A percentile compares a stretch with the other conserved stretches of the same genome.
These are phyloP conservation scores for Amyloporia xantha DNA, from an alignment of 768 basidiomycete genomes.

Conservation along the genomic window DNA sequence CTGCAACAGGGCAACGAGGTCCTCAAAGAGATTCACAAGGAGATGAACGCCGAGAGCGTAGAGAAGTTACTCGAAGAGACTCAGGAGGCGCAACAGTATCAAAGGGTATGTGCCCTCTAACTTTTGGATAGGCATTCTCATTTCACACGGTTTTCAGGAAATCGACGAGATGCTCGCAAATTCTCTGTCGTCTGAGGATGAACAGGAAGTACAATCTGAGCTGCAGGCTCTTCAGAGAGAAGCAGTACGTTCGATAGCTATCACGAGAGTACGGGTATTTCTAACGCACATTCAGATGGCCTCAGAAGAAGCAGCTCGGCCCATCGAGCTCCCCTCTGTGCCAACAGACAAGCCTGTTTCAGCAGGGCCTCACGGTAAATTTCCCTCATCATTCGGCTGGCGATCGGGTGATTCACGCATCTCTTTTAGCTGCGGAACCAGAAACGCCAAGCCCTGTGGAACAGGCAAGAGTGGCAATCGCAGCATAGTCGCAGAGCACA, in stretches of 20 bases:
- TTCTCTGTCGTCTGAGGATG: constrained; percentile 80
- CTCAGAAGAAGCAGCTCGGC: constrained; percentile 21
- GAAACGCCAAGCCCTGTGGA: too few relatives aligned
- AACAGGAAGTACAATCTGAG: constrained; percentile 88
- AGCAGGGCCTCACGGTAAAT: constrained; percentile 27
- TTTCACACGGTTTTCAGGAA: constrained; percentile 54
- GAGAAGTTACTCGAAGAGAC: constrained; percentile 93
- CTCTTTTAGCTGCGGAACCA: too few relatives aligned
- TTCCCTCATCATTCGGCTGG: too few relatives aligned
- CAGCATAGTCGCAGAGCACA: constrained; percentile 16
- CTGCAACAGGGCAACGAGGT: constrained; percentile 91
- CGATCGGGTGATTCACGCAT: too few relatives aligned
- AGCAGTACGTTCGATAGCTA: constrained; percentile 41
- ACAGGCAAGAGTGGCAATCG: constrained; percentile 25
- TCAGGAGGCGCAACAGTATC: constrained; percentile 86
- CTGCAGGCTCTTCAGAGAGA: constrained; percentile 61
- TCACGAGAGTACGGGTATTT: constrained; percentile 62
- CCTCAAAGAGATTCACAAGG: constrained; percentile 87
- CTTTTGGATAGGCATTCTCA: neutral
- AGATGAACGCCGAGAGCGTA: constrained; percentile 89
- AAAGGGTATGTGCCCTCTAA: constrained; percentile 47
- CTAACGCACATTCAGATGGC: constrained; percentile 21
- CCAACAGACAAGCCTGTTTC: constrained; percentile 41
- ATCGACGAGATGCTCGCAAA: constrained; percentile 82
- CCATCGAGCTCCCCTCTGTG: constrained; percentile 44